Evolutionary conservation across 2,329 filamentous ascomycete species (phyloP).

Genomic region (Cordyceps militaris): DNA sequence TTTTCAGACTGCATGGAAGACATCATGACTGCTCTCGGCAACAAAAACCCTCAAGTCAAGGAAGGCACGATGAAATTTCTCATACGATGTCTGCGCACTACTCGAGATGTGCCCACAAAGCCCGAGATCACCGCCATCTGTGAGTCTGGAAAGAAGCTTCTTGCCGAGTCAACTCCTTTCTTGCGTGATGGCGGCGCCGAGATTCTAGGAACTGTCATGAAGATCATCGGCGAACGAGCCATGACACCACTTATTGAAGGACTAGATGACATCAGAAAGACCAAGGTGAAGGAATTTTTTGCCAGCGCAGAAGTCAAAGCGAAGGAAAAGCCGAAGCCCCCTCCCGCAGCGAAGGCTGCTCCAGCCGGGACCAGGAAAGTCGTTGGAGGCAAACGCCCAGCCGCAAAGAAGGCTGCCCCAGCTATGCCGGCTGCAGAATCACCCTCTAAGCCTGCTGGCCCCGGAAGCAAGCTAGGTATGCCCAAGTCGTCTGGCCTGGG

Average conservation of each 20-base stretch:
- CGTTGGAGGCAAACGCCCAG: conserved; percentile 34
- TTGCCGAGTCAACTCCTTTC: conserved; percentile 81
- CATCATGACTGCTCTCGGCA: conserved; percentile 71
- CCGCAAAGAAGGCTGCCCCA: conserved; percentile 38
- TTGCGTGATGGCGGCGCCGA: conserved; percentile 87
- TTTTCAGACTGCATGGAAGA: conserved; percentile 88
- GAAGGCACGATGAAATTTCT: conserved; percentile 91
- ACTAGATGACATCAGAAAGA: conserved; percentile 90
- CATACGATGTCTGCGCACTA: conserved; percentile 78
- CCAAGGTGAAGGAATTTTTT: conserved; percentile 89
- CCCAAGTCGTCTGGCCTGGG: conserved; percentile 45
- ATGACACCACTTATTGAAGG: conserved; percentile 92
- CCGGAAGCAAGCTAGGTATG: conserved; percentile 47
- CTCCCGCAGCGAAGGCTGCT: conserved; percentile 48
- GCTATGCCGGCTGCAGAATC: conserved; percentile 38
- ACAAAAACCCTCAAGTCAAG: conserved; percentile 98
- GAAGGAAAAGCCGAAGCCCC: conserved; percentile 71
- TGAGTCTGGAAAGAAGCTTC: conserved; percentile 81
- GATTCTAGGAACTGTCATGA: conserved; percentile 91
- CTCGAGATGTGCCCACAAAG: conserved; percentile 75
- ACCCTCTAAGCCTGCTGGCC: conserved; percentile 40
- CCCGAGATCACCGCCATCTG: conserved; percentile 77
- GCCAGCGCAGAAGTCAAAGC: conserved; percentile 50
- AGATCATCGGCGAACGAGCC: conserved; percentile 91
- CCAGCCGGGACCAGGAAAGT: conserved; percentile 42